phyloP scores from a whole-genome alignment of 148 eudicot species.

The Hydrangea macrophylla region DNA sequence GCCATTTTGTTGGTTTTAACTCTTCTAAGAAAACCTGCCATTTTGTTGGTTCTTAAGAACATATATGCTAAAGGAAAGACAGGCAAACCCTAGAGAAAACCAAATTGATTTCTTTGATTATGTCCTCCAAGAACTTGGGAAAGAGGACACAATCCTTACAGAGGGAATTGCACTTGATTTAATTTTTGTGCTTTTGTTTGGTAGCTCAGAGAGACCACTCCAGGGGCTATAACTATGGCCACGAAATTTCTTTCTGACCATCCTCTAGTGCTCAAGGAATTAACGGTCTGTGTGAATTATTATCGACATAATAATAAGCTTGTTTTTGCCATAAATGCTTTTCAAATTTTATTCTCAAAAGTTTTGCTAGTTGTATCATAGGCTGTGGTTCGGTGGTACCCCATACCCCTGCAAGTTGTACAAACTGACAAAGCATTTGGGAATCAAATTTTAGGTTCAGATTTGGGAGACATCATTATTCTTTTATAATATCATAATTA shows the following conservation, averaged over 20 bases:
- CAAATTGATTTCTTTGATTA: constrained; percentile 75
- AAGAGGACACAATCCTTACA: constrained; percentile 61
- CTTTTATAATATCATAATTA: too few species aligned
- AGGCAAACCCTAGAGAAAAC: constrained; percentile 51
- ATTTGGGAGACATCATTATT: too few species aligned
- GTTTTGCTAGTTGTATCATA: too few species aligned
- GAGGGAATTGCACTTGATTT: constrained; percentile 85
- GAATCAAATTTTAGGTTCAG: too few species aligned
- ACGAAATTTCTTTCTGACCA: constrained; percentile 61
- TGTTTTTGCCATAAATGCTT: too few species aligned
- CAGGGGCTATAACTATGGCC: constrained; percentile 79
- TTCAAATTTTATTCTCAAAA: too few species aligned
- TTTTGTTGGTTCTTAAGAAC: constrained; percentile 48
- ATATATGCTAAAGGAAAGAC: constrained; percentile 79
- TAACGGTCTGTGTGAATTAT: constrained; percentile 43
- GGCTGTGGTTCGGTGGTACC: too few species aligned
- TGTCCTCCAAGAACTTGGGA: constrained; percentile 70
- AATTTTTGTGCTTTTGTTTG: constrained; percentile 90
- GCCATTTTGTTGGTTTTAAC: not conserved
- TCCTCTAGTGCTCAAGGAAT: constrained; percentile 59
- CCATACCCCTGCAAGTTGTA: too few species aligned
- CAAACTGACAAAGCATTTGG: too few species aligned
- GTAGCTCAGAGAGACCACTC: constrained; percentile 92
- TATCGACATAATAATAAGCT: not conserved
- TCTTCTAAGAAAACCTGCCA: too few species aligned